Percentiles rank a stretch among this genome's conserved stretches.
Evolutionary conservation across 352 stramenopile species (phyloP).

Genomic region (Phytophthora podocarpi): DNA sequence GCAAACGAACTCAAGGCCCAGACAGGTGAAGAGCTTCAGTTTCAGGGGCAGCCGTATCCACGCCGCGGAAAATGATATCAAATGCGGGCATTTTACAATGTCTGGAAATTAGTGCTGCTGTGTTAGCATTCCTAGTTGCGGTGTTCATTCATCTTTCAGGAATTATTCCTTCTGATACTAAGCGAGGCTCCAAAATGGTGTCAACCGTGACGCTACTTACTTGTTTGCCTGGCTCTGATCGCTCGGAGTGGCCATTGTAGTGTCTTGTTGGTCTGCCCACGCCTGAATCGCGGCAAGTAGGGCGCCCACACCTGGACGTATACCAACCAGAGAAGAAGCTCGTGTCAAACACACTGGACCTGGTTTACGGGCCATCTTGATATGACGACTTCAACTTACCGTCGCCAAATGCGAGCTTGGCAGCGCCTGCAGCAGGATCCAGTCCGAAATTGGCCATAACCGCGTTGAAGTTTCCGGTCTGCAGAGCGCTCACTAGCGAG

Average conservation of each 20-base stretch:
- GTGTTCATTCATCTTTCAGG: background rate
- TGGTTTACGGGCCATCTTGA: background rate
- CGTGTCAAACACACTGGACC: background rate
- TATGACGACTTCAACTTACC: constrained; percentile 38
- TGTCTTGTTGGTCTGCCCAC: constrained; percentile 71
- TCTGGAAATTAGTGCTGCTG: too few species aligned
- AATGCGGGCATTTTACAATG: too few species aligned
- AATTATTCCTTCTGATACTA: background rate
- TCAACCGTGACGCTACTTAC: constrained; percentile 5
- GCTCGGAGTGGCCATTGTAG: constrained; percentile 34
- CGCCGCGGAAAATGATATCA: constrained; percentile 6
- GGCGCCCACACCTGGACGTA: constrained; percentile 61
- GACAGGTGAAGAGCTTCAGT: constrained; percentile 72
- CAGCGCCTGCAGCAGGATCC: constrained; percentile 72
- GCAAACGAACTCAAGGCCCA: constrained; percentile 44
- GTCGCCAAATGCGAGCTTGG: constrained; percentile 85
- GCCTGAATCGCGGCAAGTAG: constrained; percentile 80
- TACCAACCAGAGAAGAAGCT: background rate
- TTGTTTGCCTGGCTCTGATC: constrained; percentile 21
- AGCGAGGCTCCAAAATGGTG: background rate
- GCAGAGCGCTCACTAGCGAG: constrained; percentile 80
- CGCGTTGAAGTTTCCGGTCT: constrained; percentile 91
- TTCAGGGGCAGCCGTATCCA: constrained; percentile 60
- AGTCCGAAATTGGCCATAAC: constrained; percentile 92
- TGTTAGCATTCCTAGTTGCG: too few species aligned